Percentiles rank a stretch among this genome's conserved stretches.
Conservation (phyloP, 2,329 filamentous ascomycete genomes). For the Trichoderma endophyticum region DNA sequence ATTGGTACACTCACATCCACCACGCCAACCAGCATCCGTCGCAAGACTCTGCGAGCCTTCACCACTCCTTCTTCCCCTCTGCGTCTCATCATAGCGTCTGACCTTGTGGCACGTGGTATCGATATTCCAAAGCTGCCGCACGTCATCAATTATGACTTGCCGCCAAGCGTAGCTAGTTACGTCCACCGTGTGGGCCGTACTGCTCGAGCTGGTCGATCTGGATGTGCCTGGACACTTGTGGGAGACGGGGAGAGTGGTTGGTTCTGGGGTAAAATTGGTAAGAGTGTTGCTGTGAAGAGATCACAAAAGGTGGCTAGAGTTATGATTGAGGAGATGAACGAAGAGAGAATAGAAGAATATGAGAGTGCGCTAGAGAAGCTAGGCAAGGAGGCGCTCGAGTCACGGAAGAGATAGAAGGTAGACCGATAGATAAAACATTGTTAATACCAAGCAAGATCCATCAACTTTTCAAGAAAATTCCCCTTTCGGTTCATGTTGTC, state of each 20-base stretch:
- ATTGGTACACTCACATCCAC: slow-evolving; percentile 75
- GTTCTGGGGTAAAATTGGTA: slow-evolving; percentile 84
- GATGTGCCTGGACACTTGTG: slow-evolving; percentile 83
- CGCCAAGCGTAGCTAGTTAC: slow-evolving; percentile 75
- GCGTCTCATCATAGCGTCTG: slow-evolving; percentile 81
- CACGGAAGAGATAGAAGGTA: slow-evolving; percentile 26
- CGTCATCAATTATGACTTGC: slow-evolving; percentile 92
- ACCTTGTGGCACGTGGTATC: slow-evolving; percentile 88
- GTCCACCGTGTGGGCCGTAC: slow-evolving; percentile 91
- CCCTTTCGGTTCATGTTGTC: not conserved
- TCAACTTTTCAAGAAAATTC: not conserved
- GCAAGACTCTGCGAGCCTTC: slow-evolving; percentile 67
- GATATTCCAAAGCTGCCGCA: slow-evolving; percentile 77
- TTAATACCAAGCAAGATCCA: not conserved
- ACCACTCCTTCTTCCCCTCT: slow-evolving; percentile 61
- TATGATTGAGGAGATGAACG: slow-evolving; percentile 45
- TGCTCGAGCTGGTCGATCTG: slow-evolving; percentile 72
- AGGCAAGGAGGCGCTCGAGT: slow-evolving; percentile 54
- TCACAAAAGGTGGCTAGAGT: slow-evolving; percentile 46
- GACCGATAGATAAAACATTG: not conserved
- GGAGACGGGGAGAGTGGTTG: slow-evolving; percentile 79
- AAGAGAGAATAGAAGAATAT: slow-evolving; percentile 47
- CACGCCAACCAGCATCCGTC: slow-evolving; percentile 67
- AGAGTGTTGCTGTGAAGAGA: slow-evolving; percentile 48
- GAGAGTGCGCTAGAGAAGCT: slow-evolving; percentile 59